Base-by-base conservation (phyloP, 164 flowering plant genomes). In the Liquidambar formosana region DNA sequence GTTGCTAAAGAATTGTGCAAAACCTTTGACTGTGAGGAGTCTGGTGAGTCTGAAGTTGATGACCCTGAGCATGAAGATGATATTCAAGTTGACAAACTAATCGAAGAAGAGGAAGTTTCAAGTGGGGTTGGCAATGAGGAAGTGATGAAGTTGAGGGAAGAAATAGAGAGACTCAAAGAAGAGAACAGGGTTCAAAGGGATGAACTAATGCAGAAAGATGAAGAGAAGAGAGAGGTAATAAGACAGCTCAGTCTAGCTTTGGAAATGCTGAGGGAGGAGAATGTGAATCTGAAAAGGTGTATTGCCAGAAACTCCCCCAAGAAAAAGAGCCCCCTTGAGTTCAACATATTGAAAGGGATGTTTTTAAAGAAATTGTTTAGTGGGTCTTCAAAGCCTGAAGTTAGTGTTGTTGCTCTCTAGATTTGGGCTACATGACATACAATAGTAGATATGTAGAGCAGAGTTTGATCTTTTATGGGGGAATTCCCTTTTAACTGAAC, bases 141-240 rank as follows among this genome's bases (percentile, higher is more conserved):
- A 72, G 16, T 82, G 61, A 58, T 47, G 81, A 82, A 77, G 72
- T 64, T 90, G 75, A 82, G 65, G 78, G 85, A 86, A 57, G 93
- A 92, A 78, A 43, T 86, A 8, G 78, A 78, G 64, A 80, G 69
- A 54, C 88, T 91, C 19, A 76, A 72, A 67, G 86, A 78, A 67
- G 94, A 88, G 80, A 86, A 86, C 75, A 75, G 38, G 57, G 23
- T 64, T 53, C 89, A 83, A 33, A 79, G 76, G 73, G 86, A 75
- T 52, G 74, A 75, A 45, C 61, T 93, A 22, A 16, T 58, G 74
- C 83, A 81, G 73, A 95, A 88, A 75, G 95, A 91, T 77, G 97
- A 89, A 72, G 91, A 91, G 86, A 95, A 95, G 87, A 83, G 91
- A 53, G 96, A 91, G 73, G 96, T 75, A 0, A 93, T 91, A 44